Base-by-base conservation (phyloP, 1,284 basidiomycete species). In the Leccinum cinnamomeum region DNA sequence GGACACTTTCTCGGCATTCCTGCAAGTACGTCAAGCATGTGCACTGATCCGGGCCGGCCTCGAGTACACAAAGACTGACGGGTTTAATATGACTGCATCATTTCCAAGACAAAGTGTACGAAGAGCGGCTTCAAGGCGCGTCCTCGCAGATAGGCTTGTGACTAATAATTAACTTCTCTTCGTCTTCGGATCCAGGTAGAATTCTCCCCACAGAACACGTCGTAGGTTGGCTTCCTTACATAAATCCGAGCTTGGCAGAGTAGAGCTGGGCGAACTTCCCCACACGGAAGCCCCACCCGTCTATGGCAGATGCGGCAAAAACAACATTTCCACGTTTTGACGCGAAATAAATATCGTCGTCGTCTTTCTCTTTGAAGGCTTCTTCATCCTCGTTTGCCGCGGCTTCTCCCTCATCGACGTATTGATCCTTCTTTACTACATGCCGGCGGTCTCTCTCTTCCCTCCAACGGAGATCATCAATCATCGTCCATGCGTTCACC, bases 401-500 rank as follows among this genome's bases (percentile, higher is more conserved):
- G 0, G 85, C 84, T 60, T 89, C 88, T 12, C 82, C 81, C 69
- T 88, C 84, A 46, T 87, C 85, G 16, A 85, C 89, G 61, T 82
- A 81, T 11, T 79, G 80, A 62, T 89, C 90, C 71, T 87, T 91
- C 75, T 90, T 90, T 56, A 82, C 84, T 8, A 86, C 87, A 14
- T 96, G 77, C 5, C 94, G 85, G 54, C 87, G 85, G 70, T 98
- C 95, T 30, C 92, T 87, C 67, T 92, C 93, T 78, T 98, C 96
- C 68, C 91, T 84, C 94, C 97, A 97, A 20, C 94, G 84, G 46
- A 95, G 77, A 30, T 30, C 28, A 8, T 30, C 28, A 28, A 77
- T 98, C 96, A 69, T 98, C 95, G 66, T 95, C 94, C 95, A 99
- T 97, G n/a, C 97, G 82, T 65, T 98, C 97, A 2, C 90, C 87